These are phyloP conservation scores for Trichoderma koningiopsis DNA, from an alignment of 2,329 filamentous ascomycete species.

Conservation along the genomic window DNA sequence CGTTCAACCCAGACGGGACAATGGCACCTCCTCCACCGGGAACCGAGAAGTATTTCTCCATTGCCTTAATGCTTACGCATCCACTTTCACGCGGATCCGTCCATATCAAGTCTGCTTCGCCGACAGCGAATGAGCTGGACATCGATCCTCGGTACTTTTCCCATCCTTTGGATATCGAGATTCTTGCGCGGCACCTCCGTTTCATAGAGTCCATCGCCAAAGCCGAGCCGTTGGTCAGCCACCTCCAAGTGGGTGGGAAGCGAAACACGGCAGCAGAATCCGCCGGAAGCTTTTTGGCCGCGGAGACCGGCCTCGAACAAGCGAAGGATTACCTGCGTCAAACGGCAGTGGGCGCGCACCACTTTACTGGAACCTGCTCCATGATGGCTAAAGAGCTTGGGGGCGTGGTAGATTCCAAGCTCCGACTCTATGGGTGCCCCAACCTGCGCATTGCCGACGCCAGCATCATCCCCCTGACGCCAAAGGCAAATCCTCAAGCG, in stretches of 20 bases:
- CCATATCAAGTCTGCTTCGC: slow-evolving; percentile 49
- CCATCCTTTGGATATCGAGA: slow-evolving; percentile 59
- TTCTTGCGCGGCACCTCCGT: slow-evolving; percentile 47
- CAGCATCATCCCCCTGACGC: slow-evolving; percentile 29
- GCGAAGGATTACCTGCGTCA: slow-evolving; percentile 41
- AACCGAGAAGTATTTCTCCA: slow-evolving; percentile 55
- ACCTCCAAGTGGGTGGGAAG: slow-evolving; percentile 43
- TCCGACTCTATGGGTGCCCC: slow-evolving; percentile 29
- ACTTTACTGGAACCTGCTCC: slow-evolving; percentile 51
- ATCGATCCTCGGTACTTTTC: slow-evolving; percentile 60
- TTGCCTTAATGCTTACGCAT: slow-evolving; percentile 60
- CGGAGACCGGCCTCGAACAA: neutral
- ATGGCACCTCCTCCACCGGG: slow-evolving; percentile 28
- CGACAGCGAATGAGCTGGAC: slow-evolving; percentile 39
- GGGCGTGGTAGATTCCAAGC: slow-evolving; percentile 36
- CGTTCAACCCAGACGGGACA: slow-evolving; percentile 34
- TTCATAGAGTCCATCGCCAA: slow-evolving; percentile 44
- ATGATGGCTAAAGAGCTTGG: slow-evolving; percentile 50
- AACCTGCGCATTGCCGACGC: slow-evolving; percentile 42
- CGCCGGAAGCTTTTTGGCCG: neutral
- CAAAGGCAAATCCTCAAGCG: neutral
- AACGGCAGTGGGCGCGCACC: slow-evolving; percentile 45
- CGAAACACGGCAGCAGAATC: slow-evolving; percentile 32
- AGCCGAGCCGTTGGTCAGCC: slow-evolving; percentile 43
- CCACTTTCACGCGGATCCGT: slow-evolving; percentile 62